A percentile compares a stretch with the other conserved stretches of the same genome.
phyloP scores from a whole-genome alignment of 805 yeast genomes.

The Saturnispora hagleri region DNA sequence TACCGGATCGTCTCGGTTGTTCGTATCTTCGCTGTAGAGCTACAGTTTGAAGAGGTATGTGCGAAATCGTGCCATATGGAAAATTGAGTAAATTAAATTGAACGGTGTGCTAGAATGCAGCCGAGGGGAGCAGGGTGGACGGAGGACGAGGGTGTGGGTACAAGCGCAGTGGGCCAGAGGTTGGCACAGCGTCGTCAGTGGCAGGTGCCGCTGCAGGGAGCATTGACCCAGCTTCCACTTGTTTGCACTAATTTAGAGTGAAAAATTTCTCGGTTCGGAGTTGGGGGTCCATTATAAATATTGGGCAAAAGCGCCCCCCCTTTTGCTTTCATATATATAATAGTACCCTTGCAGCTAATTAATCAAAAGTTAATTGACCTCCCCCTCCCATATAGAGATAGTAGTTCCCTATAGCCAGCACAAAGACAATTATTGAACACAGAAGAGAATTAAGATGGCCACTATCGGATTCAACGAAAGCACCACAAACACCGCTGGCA shows the following conservation, averaged over 20 bases:
- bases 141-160: too few species aligned
- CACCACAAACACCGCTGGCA: background rate
- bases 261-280: background rate
- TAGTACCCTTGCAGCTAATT: background rate
- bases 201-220: too few species aligned
- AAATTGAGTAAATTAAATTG: background rate
- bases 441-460: background rate
- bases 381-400: too few species aligned
- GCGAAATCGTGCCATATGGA: background rate
- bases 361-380: background rate
- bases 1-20: background rate
- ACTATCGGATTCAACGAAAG: background rate
- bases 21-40: background rate
- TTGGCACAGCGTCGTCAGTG: too few species aligned
- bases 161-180: too few species aligned
- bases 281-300: background rate
- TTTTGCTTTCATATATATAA: background rate
- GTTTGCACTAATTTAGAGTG: background rate
- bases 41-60: background rate
- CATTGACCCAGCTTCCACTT: too few species aligned
- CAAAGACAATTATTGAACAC: background rate
- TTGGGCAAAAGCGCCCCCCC: background rate
- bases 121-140: background rate
- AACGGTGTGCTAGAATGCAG: background rate
- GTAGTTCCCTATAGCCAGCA: too few species aligned